These are phyloP conservation scores for Epipyxis sp. DNA, from an alignment of 108 stramenopile genomes.

Conservation along the genomic window DNA sequence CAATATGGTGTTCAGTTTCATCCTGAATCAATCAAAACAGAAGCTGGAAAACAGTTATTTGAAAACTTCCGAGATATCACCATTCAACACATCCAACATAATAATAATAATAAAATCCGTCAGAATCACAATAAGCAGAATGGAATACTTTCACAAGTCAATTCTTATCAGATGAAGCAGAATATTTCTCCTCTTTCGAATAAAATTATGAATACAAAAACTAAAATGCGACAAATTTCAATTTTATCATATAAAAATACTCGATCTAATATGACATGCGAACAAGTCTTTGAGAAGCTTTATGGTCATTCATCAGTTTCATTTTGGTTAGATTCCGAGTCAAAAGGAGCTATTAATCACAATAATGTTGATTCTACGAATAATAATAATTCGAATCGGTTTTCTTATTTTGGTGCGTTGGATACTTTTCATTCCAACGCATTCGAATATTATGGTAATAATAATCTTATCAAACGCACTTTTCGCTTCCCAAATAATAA, in stretches of 20 bases:
- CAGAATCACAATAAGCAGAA: neutral
- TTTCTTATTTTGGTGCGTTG: neutral
- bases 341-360: too few relatives aligned
- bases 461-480: neutral
- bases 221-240: too few relatives aligned
- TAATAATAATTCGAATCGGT: neutral
- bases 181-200: neutral
- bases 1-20: slow-evolving; percentile 93
- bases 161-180: neutral
- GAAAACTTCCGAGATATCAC: slow-evolving; percentile 8
- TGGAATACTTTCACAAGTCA: too few relatives aligned
- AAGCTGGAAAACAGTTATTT: slow-evolving; percentile 3
- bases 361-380: too few relatives aligned
- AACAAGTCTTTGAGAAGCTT: neutral
- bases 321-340: slow-evolving; percentile 19
- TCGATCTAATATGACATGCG: too few relatives aligned
- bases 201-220: too few relatives aligned
- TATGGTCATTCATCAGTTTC: slow-evolving; percentile 4
- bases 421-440: neutral
- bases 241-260: too few relatives aligned
- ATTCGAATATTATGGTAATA: neutral
- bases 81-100: slow-evolving; percentile 4
- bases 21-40: slow-evolving; percentile 84
- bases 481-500: too few relatives aligned
- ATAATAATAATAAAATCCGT: too few relatives aligned